Conservation (phyloP, 495 filamentous ascomycete genomes). For the Penicillium egyptiacum region DNA sequence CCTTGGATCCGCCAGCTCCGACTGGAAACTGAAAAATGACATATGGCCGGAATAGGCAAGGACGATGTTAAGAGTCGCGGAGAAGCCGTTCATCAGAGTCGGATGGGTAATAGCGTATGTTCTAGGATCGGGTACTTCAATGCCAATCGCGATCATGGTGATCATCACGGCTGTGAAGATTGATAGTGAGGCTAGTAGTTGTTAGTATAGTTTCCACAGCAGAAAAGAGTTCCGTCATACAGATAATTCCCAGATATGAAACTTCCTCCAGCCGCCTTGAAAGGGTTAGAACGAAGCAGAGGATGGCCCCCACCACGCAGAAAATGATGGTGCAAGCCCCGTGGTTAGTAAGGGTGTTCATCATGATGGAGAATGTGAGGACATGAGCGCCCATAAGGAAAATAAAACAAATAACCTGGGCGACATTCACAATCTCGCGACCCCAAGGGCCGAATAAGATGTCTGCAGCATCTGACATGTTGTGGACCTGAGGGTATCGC, state of each 20-base stretch:
- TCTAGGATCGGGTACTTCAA: conserved; percentile 28
- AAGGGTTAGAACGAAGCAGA: conserved; percentile 18
- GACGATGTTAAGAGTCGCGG: conserved; percentile 28
- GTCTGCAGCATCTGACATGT: conserved; percentile 65
- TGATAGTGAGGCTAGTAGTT: conserved; percentile 52
- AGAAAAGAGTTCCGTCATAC: neutral
- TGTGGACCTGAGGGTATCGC: conserved; percentile 28
- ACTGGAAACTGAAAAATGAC: conserved; percentile 65
- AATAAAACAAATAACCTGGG: conserved; percentile 61
- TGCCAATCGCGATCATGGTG: conserved; percentile 60
- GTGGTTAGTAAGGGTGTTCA: conserved; percentile 64
- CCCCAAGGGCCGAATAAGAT: conserved; percentile 64
- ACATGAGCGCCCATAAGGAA: conserved; percentile 76
- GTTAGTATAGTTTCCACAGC: neutral
- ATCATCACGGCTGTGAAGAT: conserved; percentile 63
- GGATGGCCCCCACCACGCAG: conserved; percentile 31
- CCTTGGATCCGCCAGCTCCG: conserved; percentile 60
- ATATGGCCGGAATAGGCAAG: conserved; percentile 19
- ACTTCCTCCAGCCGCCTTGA: conserved; percentile 7
- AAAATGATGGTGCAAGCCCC: conserved; percentile 68
- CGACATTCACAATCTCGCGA: conserved; percentile 58
- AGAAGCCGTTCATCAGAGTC: conserved; percentile 46
- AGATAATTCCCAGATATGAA: neutral
- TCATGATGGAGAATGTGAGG: conserved; percentile 69
- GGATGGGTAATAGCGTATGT: conserved; percentile 16